A percentile compares a stretch with the other conserved stretches of the same genome.
phyloP scores from a whole-genome alignment of 176 grass and related monocot species.

The Ananas comosus region DNA sequence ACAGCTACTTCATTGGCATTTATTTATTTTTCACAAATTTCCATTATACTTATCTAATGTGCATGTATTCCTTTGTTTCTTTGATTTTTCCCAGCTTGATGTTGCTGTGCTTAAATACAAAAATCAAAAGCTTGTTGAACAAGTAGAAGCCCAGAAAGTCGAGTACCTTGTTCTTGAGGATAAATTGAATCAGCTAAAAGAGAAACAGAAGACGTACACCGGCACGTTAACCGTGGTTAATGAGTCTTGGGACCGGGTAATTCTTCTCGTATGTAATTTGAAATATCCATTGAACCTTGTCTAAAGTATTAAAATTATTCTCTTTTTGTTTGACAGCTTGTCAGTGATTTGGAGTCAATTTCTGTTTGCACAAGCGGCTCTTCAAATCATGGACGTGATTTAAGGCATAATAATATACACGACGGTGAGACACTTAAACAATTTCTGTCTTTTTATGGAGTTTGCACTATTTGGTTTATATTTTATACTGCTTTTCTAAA shows the following conservation, averaged over 20 bases:
- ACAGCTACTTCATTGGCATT: neutral
- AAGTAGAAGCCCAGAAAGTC: slow-evolving; percentile 80
- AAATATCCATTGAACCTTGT: neutral
- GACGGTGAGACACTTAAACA: slow-evolving; percentile 21
- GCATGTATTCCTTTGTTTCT: slow-evolving; percentile 13
- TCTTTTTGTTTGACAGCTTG: slow-evolving; percentile 40
- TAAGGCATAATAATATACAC: slow-evolving; percentile 15
- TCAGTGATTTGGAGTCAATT: slow-evolving; percentile 43
- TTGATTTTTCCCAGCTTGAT: slow-evolving; percentile 46
- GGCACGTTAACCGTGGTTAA: slow-evolving; percentile 54
- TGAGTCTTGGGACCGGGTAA: slow-evolving; percentile 57
- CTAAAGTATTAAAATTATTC: slow-evolving; percentile 14
- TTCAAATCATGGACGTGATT: slow-evolving; percentile 25
- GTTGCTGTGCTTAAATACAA: slow-evolving; percentile 78
- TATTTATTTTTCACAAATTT: neutral
- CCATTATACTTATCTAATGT: neutral
- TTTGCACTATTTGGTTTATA: neutral
- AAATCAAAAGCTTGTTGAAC: slow-evolving; percentile 83
- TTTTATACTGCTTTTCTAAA: neutral
- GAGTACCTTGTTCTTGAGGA: slow-evolving; percentile 56
- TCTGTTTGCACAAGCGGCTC: slow-evolving; percentile 40
- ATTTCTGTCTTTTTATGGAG: neutral
- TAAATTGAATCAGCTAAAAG: slow-evolving; percentile 66
- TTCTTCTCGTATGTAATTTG: slow-evolving; percentile 1
- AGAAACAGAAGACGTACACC: slow-evolving; percentile 41